Evolutionary conservation across 768 basidiomycete species (phyloP), one percentile per base, ranked within the genome.

Genomic region (Russula virescens): DNA sequence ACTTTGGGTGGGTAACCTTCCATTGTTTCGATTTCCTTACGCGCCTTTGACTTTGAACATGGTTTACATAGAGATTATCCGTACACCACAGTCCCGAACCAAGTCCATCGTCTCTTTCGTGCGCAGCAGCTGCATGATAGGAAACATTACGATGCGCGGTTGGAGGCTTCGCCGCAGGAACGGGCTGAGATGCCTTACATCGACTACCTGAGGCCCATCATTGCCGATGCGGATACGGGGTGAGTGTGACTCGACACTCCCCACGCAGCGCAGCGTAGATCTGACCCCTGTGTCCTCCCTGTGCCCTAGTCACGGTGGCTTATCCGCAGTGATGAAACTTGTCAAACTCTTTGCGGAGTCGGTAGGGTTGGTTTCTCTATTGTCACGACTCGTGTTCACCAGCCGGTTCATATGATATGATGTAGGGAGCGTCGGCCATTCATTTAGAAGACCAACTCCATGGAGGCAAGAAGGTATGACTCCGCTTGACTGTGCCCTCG

Each of bases 171-270:
- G 28, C 76, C 80, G 5, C 87, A 87, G 66, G 79, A 83, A 63
- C 80, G 89, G 54, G 80, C 79, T 31, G 85, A 85, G 63, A 80
- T 90, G 80, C 83, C 87, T 51, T 90, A 88, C 70, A 77, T 91
- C 45, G 94, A 96, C 72, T 96, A 95, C 71, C 77, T 97, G 48
- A 81, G 91, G 55, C 94, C 94, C 28, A 95, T 98, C 67, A 88
- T 98, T 66, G 94, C 94, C 14, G 94, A 97, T 71, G 94, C 86
- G 26, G 94, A 96, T 75, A 95, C 94, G 55, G 94, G 94, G 92
- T 92, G 69, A 69, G 79, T 72, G 25, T 19, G n/a, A n/a, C 19
- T 14, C 16, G 8, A 25, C 46, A 34, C 51, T 18, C 48, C 45
- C 54, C 46, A 19, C n/a, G 21, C 18, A 28, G 35, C 54, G 11